Conservation (phyloP, 139 green algal species). For the Auxenochlorella pyrenoidosa region DNA sequence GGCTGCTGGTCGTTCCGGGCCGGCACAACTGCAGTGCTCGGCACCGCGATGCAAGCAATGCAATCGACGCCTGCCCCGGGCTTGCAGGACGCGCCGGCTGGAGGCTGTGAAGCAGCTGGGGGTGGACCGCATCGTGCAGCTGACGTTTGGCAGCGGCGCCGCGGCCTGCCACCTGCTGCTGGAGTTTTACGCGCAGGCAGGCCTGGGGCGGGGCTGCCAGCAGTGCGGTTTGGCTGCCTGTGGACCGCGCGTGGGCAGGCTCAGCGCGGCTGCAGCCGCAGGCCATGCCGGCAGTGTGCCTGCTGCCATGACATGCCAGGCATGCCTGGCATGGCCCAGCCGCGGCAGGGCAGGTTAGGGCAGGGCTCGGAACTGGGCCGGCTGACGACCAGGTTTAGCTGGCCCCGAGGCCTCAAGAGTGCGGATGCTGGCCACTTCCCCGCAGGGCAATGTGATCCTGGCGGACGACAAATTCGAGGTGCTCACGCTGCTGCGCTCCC, state of each 20-base stretch:
- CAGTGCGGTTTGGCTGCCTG: neutral
- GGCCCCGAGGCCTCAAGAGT: no score
- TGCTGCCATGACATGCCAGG: no score
- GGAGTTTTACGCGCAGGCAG: slow-evolving; percentile 93
- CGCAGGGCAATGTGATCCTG: slow-evolving; percentile 94
- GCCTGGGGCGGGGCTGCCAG: neutral
- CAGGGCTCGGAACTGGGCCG: no score
- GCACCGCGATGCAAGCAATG: no score
- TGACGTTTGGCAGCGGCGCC: slow-evolving; percentile 91
- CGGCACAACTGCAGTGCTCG: no score
- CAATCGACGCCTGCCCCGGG: no score
- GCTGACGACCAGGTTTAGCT: no score
- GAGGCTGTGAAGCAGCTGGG: slow-evolving; percentile 91
- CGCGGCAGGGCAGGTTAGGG: neutral
- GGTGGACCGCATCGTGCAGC: slow-evolving; percentile 94
- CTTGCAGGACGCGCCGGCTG: slow-evolving; percentile 76
- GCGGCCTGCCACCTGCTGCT: slow-evolving; percentile 90
- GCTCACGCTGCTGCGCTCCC: slow-evolving; percentile 92
- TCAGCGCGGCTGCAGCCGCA: neutral
- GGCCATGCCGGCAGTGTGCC: no score
- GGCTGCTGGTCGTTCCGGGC: no score
- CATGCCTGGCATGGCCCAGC: no score
- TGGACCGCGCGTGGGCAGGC: no score
- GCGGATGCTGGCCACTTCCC: no score
- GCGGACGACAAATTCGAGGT: slow-evolving; percentile 91